These are phyloP conservation scores for Lepidopterella palustris DNA, from an alignment of 495 filamentous ascomycete genomes.

Conservation along the genomic window DNA sequence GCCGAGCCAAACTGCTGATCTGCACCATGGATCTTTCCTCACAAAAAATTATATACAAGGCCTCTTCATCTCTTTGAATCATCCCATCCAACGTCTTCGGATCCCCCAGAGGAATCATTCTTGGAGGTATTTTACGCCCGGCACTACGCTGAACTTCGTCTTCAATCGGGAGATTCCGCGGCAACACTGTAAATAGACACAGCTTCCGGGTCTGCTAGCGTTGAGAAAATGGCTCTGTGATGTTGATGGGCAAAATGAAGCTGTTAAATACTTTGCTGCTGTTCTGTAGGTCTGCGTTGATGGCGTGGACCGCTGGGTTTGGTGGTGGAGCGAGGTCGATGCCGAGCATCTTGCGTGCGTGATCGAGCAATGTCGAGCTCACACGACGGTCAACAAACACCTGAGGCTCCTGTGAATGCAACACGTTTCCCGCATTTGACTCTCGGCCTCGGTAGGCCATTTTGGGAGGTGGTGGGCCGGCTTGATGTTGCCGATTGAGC, in stretches of 20 bases:
- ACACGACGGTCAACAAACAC: slow-evolving; percentile 10
- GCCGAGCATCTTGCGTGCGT: slow-evolving; percentile 10
- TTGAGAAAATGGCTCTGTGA: slow-evolving; percentile 8
- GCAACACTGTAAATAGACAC: no score
- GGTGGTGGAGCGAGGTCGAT: slow-evolving; percentile 5
- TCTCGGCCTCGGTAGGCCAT: background rate
- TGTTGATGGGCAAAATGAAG: slow-evolving; percentile 3
- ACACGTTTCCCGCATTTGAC: background rate
- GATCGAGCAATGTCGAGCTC: slow-evolving; percentile 4
- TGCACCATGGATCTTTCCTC: no score
- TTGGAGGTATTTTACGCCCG: no score
- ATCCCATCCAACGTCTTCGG: no score
- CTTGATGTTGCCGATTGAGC: background rate
- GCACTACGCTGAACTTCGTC: no score
- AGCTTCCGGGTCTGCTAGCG: no score
- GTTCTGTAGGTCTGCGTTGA: slow-evolving; percentile 13
- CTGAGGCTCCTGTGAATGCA: slow-evolving; percentile 13
- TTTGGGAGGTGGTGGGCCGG: background rate
- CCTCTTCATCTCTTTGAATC: no score
- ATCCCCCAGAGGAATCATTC: no score
- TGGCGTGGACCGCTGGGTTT: slow-evolving; percentile 1
- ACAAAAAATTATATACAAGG: no score
- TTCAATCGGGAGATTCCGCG: no score
- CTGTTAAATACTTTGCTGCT: slow-evolving; percentile 10
- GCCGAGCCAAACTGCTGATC: no score